Conservation (phyloP, 2,329 filamentous ascomycete species). For the Penicillium sp. region DNA sequence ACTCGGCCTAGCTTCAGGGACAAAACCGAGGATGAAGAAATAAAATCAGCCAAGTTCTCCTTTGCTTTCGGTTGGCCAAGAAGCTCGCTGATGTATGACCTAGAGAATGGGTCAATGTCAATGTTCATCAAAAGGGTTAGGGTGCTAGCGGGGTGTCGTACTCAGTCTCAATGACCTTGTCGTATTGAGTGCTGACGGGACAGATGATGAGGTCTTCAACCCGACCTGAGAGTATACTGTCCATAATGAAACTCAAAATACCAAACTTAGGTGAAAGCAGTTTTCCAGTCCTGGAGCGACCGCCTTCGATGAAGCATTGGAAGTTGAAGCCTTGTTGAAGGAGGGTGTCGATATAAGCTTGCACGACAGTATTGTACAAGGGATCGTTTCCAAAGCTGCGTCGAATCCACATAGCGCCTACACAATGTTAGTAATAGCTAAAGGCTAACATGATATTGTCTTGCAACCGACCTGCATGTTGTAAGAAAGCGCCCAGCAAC, state of each 20-base stretch:
- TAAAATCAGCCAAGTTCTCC: slow-evolving; percentile 84
- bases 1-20: slow-evolving; percentile 86
- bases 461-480: slow-evolving; percentile 68
- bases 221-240: slow-evolving; percentile 82
- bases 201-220: slow-evolving; percentile 91
- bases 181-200: slow-evolving; percentile 95
- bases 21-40: slow-evolving; percentile 84
- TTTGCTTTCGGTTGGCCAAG: slow-evolving; percentile 93
- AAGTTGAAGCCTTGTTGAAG: slow-evolving; percentile 90
- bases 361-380: slow-evolving; percentile 87
- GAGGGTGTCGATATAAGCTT: slow-evolving; percentile 91
- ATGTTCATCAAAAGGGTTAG: background rate
- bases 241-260: slow-evolving; percentile 85
- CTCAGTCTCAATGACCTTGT: slow-evolving; percentile 98
- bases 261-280: slow-evolving; percentile 92
- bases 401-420: slow-evolving; percentile 89
- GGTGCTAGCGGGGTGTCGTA: slow-evolving; percentile 24
- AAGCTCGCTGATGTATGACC: slow-evolving; percentile 88
- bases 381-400: slow-evolving; percentile 88
- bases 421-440: slow-evolving; percentile 16
- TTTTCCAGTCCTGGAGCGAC: slow-evolving; percentile 88
- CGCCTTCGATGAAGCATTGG: slow-evolving; percentile 96
- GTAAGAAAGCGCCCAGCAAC: slow-evolving; percentile 80
- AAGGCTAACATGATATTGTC: background rate
- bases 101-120: slow-evolving; percentile 23